Evolutionary conservation across 2,329 filamentous ascomycete genomes (phyloP).

Genomic region (Trichoderma sp.): DNA sequence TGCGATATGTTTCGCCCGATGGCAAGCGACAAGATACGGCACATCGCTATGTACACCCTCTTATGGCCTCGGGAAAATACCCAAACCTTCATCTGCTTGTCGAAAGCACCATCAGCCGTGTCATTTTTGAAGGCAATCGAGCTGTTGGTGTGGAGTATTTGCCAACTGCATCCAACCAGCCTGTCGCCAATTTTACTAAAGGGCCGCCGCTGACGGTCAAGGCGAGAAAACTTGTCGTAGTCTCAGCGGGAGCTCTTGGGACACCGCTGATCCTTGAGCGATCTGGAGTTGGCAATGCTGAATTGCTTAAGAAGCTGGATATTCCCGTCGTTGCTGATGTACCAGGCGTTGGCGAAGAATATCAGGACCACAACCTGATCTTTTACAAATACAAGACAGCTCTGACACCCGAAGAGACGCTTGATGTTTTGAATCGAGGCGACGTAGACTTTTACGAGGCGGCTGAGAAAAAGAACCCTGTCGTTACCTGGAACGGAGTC

Average conservation of each 20-base stretch:
- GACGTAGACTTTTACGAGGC: conserved; percentile 41
- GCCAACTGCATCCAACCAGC: conserved; percentile 39
- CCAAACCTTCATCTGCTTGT: conserved; percentile 62
- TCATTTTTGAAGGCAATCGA: conserved; percentile 52
- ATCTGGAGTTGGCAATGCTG: conserved; percentile 59
- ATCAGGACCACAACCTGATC: conserved; percentile 58
- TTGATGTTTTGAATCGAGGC: conserved; percentile 55
- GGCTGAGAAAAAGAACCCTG: conserved; percentile 46
- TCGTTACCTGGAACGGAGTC: conserved; percentile 59
- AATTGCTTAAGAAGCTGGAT: conserved; percentile 49
- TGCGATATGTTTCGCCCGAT: conserved; percentile 46
- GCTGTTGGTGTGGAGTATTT: conserved; percentile 63
- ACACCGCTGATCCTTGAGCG: conserved; percentile 61
- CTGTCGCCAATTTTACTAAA: conserved; percentile 16
- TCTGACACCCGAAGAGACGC: conserved; percentile 36
- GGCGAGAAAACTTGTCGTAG: conserved; percentile 35
- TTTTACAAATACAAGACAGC: conserved; percentile 50
- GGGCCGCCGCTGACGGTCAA: conserved; percentile 26
- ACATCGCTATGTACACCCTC: conserved; percentile 45
- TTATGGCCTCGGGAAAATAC: conserved; percentile 40
- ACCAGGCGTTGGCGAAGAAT: conserved; percentile 54
- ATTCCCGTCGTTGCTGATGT: conserved; percentile 50
- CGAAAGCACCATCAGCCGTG: conserved; percentile 56
- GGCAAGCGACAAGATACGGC: conserved; percentile 61
- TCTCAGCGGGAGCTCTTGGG: conserved; percentile 50